Conservation (phyloP, 2,329 filamentous ascomycete genomes). For the Ceratocystis albifundus region DNA sequence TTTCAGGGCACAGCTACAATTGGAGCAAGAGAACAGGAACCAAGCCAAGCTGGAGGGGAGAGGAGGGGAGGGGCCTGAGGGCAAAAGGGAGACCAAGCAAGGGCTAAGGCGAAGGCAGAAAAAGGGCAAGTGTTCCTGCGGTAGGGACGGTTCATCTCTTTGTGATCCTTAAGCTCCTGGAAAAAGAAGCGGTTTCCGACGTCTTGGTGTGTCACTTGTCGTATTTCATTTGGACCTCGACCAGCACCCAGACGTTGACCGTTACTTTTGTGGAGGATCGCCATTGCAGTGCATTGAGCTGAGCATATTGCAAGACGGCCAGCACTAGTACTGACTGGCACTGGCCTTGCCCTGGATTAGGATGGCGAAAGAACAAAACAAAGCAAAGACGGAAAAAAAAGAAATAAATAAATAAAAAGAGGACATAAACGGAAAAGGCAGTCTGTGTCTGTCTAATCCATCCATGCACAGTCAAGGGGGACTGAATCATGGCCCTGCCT, state of each 20-base stretch:
- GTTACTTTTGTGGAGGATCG: not conserved
- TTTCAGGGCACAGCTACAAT: not conserved
- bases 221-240: not conserved
- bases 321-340: no score
- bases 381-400: not conserved
- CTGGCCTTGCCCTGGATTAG: not conserved
- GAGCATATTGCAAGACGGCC: not conserved
- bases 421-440: not conserved
- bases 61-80: no score
- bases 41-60: no score
- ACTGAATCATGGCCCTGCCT: not conserved
- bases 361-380: not conserved
- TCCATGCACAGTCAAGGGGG: constrained; percentile 5
- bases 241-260: not conserved
- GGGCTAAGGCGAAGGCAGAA: not conserved
- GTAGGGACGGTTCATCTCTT: constrained; percentile 11
- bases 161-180: not conserved
- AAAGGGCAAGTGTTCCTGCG: not conserved
- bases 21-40: not conserved
- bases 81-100: not conserved
- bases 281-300: constrained; percentile 7
- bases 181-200: constrained; percentile 1
- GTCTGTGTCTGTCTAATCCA: constrained; percentile 7
- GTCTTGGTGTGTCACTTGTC: not conserved
- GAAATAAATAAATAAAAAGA: no score